A percentile compares a stretch with the other conserved stretches of the same genome.
These are phyloP conservation scores for Leccinum variicolor DNA, from an alignment of 768 basidiomycete genomes.

Conservation along the genomic window DNA sequence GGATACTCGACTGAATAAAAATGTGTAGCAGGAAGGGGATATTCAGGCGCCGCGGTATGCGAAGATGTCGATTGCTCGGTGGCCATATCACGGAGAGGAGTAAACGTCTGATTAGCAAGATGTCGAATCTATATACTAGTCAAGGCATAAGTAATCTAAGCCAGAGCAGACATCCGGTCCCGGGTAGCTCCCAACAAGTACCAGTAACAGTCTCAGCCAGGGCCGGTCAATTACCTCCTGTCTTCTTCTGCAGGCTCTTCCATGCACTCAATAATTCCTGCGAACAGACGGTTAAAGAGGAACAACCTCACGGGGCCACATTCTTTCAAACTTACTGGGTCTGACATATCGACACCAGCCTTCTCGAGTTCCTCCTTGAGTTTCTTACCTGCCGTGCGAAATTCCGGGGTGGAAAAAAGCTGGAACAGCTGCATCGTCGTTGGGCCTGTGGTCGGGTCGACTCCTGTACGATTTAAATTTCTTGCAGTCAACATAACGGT, in stretches of 20 bases:
- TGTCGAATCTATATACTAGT: neutral
- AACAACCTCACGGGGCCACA: neutral
- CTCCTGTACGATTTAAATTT: conserved; percentile 32
- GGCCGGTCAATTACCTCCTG: conserved; percentile 14
- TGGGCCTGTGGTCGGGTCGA: conserved; percentile 46
- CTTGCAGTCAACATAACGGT: neutral
- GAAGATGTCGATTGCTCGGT: conserved; percentile 6
- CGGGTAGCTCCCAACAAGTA: neutral
- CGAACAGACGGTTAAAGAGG: neutral
- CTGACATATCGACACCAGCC: conserved; percentile 56
- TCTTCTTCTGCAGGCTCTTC: conserved; percentile 33
- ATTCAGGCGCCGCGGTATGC: conserved; percentile 34
- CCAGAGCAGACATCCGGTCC: neutral
- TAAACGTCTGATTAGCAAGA: conserved; percentile 7
- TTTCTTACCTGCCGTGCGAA: conserved; percentile 44
- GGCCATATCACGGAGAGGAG: conserved; percentile 7
- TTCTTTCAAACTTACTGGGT: conserved; percentile 40
- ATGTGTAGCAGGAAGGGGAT: conserved; percentile 50
- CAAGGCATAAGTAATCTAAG: neutral
- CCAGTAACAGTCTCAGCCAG: neutral
- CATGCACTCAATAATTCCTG: conserved; percentile 47
- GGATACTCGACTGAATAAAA: conserved; percentile 90
- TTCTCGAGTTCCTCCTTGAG: conserved; percentile 51
- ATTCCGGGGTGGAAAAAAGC: conserved; percentile 50
- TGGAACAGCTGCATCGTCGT: conserved; percentile 53